phyloP scores from a whole-genome alignment of 208 protist species.

The Trypanosoma lewisi region DNA sequence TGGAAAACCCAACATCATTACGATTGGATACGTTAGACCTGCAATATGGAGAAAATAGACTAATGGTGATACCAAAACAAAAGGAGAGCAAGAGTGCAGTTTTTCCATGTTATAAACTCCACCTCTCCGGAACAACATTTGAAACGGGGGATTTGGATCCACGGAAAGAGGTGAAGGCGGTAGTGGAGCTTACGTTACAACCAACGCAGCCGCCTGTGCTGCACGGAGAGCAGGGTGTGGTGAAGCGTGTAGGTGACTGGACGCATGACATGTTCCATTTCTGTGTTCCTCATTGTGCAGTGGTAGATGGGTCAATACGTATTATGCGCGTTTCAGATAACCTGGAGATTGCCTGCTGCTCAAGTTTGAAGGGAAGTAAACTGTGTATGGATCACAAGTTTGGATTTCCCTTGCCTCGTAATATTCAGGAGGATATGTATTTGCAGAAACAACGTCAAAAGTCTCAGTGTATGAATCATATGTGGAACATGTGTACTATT shows the following conservation, averaged over 20 bases:
- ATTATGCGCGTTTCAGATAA: constrained; percentile 48
- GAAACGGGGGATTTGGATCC: constrained; percentile 37
- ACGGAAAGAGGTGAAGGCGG: constrained; percentile 36
- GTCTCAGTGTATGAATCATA: not conserved
- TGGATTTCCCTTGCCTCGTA: constrained; percentile 45
- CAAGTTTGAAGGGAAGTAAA: constrained; percentile 29
- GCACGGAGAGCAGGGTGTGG: constrained; percentile 45
- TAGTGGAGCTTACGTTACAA: constrained; percentile 46
- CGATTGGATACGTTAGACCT: constrained; percentile 38
- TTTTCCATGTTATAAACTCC: constrained; percentile 37
- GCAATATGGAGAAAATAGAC: constrained; percentile 31
- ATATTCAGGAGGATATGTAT: constrained; percentile 32
- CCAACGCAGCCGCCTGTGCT: constrained; percentile 40
- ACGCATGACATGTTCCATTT: constrained; percentile 55
- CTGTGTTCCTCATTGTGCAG: constrained; percentile 38
- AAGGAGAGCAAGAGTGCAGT: constrained; percentile 8
- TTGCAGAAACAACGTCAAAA: constrained; percentile 16
- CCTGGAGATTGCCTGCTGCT: constrained; percentile 34
- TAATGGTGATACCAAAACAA: constrained; percentile 19
- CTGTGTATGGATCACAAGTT: constrained; percentile 64
- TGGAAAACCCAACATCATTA: constrained; percentile 24
- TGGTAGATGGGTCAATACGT: constrained; percentile 32
- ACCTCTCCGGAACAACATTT: constrained; percentile 46
- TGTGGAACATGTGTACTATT: constrained; percentile 43
- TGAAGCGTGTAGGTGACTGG: constrained; percentile 38